Conservation (phyloP, 2,329 filamentous ascomycete genomes). For the Fusarium brachygibbosum region DNA sequence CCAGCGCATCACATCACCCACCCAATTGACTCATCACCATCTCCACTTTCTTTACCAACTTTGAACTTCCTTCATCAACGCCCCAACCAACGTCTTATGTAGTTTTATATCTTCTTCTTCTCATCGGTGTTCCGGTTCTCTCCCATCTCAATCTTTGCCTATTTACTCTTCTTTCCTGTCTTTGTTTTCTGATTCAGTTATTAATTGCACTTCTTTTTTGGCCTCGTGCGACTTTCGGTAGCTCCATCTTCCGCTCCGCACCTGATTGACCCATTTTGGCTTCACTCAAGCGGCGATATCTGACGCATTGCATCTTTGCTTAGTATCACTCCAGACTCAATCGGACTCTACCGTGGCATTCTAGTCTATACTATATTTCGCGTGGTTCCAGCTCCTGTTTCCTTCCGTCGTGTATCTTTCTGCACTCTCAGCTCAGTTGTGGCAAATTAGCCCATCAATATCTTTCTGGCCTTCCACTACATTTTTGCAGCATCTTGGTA, state of each 20-base stretch:
- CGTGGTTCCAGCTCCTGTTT: neutral
- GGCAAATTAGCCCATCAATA: slow-evolving; percentile 20
- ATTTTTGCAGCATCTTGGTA: neutral
- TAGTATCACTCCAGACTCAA: slow-evolving; percentile 1
- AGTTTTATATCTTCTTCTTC: slow-evolving; percentile 15
- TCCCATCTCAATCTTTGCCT: slow-evolving; percentile 15
- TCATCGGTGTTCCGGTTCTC: neutral
- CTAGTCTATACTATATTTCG: neutral
- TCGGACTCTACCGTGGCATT: neutral
- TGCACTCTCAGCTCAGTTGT: slow-evolving; percentile 4
- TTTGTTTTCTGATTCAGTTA: neutral
- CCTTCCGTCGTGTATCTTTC: neutral
- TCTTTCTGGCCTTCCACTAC: neutral
- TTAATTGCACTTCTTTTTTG: neutral
- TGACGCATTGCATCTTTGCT: slow-evolving; percentile 23
- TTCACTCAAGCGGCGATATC: slow-evolving; percentile 29
- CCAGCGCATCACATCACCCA: slow-evolving; percentile 29
- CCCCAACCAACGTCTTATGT: slow-evolving; percentile 11
- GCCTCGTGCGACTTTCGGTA: slow-evolving; percentile 11
- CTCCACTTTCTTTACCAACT: neutral
- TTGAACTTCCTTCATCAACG: slow-evolving; percentile 1
- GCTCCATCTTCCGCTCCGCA: slow-evolving; percentile 31
- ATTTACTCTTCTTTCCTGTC: neutral
- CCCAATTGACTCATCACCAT: slow-evolving; percentile 37
- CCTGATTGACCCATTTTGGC: slow-evolving; percentile 19